Evolutionary conservation across 2,329 filamentous ascomycete species (phyloP), one percentile per base, ranked within the genome.

Genomic region (Thyridium curvatum): DNA sequence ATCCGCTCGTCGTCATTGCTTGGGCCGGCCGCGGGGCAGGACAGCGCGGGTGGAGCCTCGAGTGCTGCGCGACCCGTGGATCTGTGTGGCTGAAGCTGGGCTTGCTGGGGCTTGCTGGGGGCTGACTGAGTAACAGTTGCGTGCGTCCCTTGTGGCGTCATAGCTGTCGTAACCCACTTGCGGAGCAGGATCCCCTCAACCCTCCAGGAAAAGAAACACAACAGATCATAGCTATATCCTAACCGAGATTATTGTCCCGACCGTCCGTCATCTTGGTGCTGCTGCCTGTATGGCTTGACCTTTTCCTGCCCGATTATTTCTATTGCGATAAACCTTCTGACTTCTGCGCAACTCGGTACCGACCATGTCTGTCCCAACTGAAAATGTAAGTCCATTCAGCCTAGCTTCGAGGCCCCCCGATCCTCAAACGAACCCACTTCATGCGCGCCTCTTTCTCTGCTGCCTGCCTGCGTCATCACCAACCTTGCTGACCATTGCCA

Each of bases 291-390:
- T 26, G 21, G 21, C 21, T 26, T 26, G 21, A 26, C 6, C n/a
- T 26, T 10, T 26, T 26, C 21, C 10, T 10, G 10, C 21, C 21
- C 21, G 21, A 26, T 26, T 26, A 26, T 26, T 6, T 26, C 21
- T 26, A 26, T 26, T 26, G 21, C 21, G 21, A 26, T 26, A 26
- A 26, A 6, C 21, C 21, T 10, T 26, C 21, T 26, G 21, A 10
- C 21, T 26, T 26, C 6, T 26, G 21, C 21, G 21, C 21, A 26
- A 26, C 21, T 10, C 10, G 21, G 6, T 10, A 26, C 30, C 31
- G 45, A 52, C 40, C 26, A 60, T 60, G 56, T 57, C 55, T 34
- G 50, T 55, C 42, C 53, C 55, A 44, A 47, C 55, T 49, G 54
- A 60, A 44, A 40, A 46, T 42, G 56, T 59, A 46, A 49, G 41